Evolutionary conservation across 176 grass and related monocot species (phyloP).

Genomic region (Triticum aestivum): IWGSC_CS_RefSeq_v2.1 NC_057809.1:33435113-33435612

Average conservation of each 20-base stretch:
- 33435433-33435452: constrained; percentile 85
- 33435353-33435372: neutral
- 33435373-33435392: neutral
- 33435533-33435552: neutral
- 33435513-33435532: neutral
- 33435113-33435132: neutral
- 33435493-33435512: constrained; percentile 44
- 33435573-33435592: neutral
- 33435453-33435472: constrained; percentile 83
- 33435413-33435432: constrained; percentile 97
- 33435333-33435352: neutral
- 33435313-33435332: neutral
- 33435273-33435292: constrained; percentile 69
- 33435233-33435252: constrained; percentile 81
- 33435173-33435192: neutral
- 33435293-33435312: neutral
- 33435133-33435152: neutral
- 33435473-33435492: constrained; percentile 84
- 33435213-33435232: constrained; percentile 70
- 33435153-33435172: neutral
- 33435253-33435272: constrained; percentile 90
- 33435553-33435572: neutral
- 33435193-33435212: constrained; percentile 39
- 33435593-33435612: constrained; percentile 98
- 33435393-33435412: constrained; percentile 66